Evolutionary conservation across 2,329 filamentous ascomycete species (phyloP), one percentile per base, ranked within the genome.

Genomic region (Fusarium tjaetaba): DNA sequence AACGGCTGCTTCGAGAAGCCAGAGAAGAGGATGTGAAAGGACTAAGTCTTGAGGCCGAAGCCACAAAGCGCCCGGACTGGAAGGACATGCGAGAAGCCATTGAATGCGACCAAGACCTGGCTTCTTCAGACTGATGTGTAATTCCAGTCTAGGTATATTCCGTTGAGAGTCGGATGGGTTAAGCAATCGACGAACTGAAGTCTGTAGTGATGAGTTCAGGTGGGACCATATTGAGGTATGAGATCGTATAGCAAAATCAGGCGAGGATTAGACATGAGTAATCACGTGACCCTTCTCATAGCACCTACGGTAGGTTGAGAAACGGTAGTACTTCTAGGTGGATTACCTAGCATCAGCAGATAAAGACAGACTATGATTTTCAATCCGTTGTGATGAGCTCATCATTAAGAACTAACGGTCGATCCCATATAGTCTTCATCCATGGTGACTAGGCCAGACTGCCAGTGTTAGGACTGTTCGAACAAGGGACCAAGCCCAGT

Each of bases 51-150:
- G 69, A 76, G 52, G 71, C 70, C 58, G 65, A 78, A 64, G 71
- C 75, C 57, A 75, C 66, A 72, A 81, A 65, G 62, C 77, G 66
- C 74, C 74, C 73, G 28, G 80, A 66, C 49, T 71, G 36, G 68
- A 79, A 61, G 65, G 79, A 72, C 72, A 80, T 78, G 69, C 76
- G 81, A 69, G 79, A 74, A 70, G 81, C 78, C 81, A 83, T 82
- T 66, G 71, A 58, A 48, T 73, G 71, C 57, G 43, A 59, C 63
- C 52, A 60, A 46, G 59, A 32, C 30, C 34, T 36, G 26, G 18
- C 24, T 43, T 16, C 48, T 43, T 42, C 53, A 55, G 52, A 51
- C 42, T 61, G 30, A 18, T 55, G 20, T 14, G 26, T 10, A 28
- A 30, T n/a, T 55, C 11, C 7, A 42, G 24, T 41, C 20, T 18